A percentile compares a stretch with the other conserved stretches of the same genome.
Conservation (phyloP, 139 green algal genomes). For the Axilococcus clingmanii region DNA sequence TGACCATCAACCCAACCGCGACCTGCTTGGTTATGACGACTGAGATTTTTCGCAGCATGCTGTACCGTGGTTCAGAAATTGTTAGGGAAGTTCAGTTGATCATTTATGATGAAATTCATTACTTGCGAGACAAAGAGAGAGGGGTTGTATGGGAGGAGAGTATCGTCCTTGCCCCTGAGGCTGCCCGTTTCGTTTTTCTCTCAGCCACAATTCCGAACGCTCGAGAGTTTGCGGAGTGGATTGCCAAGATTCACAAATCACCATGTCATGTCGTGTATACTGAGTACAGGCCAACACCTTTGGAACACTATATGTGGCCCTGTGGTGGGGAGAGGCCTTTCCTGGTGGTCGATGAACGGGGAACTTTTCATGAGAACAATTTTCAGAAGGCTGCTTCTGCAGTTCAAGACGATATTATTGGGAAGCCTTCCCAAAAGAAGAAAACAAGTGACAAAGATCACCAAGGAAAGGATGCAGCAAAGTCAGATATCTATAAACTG, state of each 20-base stretch:
- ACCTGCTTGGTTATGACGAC: conserved; percentile 83
- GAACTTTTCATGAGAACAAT: conserved; percentile 55
- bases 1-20: conserved; percentile 71
- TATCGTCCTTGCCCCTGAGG: conserved; percentile 43
- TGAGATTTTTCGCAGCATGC: conserved; percentile 77
- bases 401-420: conserved; percentile 19
- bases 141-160: conserved; percentile 77
- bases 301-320: conserved; percentile 74
- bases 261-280: conserved; percentile 68
- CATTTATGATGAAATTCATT: conserved; percentile 62
- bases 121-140: conserved; percentile 61
- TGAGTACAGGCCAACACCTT: conserved; percentile 70
- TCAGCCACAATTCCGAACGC: conserved; percentile 79
- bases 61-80: conserved; percentile 64
- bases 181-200: conserved; percentile 61
- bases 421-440: conserved; percentile 15
- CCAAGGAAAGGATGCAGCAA: conserved; percentile 9
- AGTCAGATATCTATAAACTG: conserved; percentile 82
- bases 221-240: conserved; percentile 69
- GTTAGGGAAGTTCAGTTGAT: conserved; percentile 53
- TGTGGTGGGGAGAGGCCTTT: conserved; percentile 52
- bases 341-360: conserved; percentile 52
- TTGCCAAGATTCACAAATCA: conserved; percentile 47
- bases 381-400: conserved; percentile 53
- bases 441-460: conserved; percentile 10